A percentile compares a stretch with the other conserved stretches of the same genome.
Conservation (phyloP, 331 rosid species). For the Spiraea crenata region DNA sequence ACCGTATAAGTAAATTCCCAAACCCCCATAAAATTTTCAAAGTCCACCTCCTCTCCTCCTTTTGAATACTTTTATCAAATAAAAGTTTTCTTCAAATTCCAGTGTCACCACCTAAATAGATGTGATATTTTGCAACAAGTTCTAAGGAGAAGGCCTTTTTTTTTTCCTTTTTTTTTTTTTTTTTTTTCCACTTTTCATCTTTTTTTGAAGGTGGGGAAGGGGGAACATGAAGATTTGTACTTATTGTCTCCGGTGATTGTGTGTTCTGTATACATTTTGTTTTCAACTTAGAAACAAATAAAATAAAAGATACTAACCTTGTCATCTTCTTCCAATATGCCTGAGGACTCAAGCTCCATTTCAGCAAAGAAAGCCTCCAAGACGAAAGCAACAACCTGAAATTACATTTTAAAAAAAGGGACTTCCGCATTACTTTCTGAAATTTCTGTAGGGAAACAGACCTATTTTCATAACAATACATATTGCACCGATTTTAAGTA, state of each 20-base stretch:
- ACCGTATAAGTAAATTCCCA: not conserved
- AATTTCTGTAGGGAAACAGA: not conserved
- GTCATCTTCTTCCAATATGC: slow-evolving; percentile 40
- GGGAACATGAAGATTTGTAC: not conserved
- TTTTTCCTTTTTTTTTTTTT: too few relatives aligned
- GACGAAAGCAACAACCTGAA: slow-evolving; percentile 93
- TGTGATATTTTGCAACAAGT: too few relatives aligned
- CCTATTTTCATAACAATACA: not conserved
- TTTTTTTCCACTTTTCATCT: too few relatives aligned
- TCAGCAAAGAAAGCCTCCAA: slow-evolving; percentile 99
- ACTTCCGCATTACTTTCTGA: not conserved
- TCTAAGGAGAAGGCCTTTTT: too few relatives aligned
- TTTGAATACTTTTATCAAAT: too few relatives aligned
- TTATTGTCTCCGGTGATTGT: not conserved
- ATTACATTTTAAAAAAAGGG: slow-evolving; percentile 7
- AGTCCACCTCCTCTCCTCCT: not conserved
- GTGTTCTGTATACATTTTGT: slow-evolving; percentile 18
- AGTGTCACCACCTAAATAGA: too few relatives aligned
- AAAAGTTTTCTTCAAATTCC: too few relatives aligned
- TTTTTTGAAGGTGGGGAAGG: too few relatives aligned
- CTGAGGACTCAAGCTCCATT: slow-evolving; percentile 76
- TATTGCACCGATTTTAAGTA: not conserved
- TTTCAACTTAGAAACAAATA: slow-evolving; percentile 17
- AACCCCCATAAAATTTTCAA: not conserved
- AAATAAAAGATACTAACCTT: slow-evolving; percentile 51